Evolutionary conservation across 306 rosid species (phyloP), one percentile per base, ranked within the genome.

Genomic region (Canavalia ensiformis): DNA sequence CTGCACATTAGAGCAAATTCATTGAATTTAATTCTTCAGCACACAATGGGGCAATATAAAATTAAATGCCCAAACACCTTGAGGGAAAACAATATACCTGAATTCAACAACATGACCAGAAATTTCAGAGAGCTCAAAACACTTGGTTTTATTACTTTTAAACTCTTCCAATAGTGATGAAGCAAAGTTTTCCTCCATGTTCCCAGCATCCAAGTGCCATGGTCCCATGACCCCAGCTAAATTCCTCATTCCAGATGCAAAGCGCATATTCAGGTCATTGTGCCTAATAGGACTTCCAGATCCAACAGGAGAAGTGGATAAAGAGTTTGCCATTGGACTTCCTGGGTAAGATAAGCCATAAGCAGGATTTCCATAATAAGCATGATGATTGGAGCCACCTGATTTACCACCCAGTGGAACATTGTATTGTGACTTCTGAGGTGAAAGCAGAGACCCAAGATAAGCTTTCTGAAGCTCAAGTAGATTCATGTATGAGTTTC

Each of bases 271-370:
- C 55, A 87, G 89, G n/a, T 95, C 99, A 74, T 76, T 79, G 79
- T 92, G 95, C 87, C 97, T 87, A 76, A 92, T 84, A 58, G 97
- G 97, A 89, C 97, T 95, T 28, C 92, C 97, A 46, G 97, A 90
- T 67, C 94, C 97, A 85, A 88, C 91, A 0, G 97, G 97, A 79
- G 99, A 91, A 70, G 84, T 86, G 31, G 95, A 77, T 57, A 89
- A 72, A 54, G 97, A 85, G 82, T 86, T 89, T 73, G 91, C 94
- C 88, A 94, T 79, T n/a, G 98, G 97, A 85, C 93, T 93, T 89
- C 97, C 97, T 3, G 92, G 95, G 81, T 91, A 95, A 35, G 99
- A 89, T 83, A 95, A 66, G 10, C 94, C 95, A 50, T 76, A 92
- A 37, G 91, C 88, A 33, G 92, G 92, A 89, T 90, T 95, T 69